Evolutionary conservation across 352 stramenopile genomes (phyloP).

Genomic region (Bremia lactucae): DNA sequence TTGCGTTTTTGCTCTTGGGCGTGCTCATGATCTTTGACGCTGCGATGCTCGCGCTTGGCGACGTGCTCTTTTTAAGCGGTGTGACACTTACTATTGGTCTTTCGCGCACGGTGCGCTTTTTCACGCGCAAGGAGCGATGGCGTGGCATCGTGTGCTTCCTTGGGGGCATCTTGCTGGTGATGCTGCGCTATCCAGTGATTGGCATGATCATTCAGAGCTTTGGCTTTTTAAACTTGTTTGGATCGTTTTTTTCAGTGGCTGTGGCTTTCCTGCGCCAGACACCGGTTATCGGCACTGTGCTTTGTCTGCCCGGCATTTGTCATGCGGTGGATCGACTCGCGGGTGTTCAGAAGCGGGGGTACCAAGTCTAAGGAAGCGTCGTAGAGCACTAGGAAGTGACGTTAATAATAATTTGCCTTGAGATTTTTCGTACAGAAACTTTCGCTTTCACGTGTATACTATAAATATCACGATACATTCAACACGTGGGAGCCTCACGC

Average conservation of each 20-base stretch:
- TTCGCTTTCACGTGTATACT: not conserved
- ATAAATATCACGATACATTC: not conserved
- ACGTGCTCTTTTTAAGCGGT: conserved; percentile 90
- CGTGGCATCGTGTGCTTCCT: conserved; percentile 92
- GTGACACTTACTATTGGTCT: conserved; percentile 91
- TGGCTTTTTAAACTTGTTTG: conserved; percentile 93
- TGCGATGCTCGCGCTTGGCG: conserved; percentile 87
- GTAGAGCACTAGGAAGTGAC: too few relatives aligned
- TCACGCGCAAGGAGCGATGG: conserved; percentile 88
- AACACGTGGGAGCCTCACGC: not conserved
- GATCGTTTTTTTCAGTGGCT: conserved; percentile 93
- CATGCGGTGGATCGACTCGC: conserved; percentile 77
- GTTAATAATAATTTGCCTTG: too few relatives aligned
- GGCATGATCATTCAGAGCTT: conserved; percentile 91
- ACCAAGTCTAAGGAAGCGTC: conserved; percentile 58
- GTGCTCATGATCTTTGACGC: conserved; percentile 93
- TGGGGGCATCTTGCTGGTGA: conserved; percentile 87
- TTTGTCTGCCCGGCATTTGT: conserved; percentile 78
- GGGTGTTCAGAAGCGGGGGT: conserved; percentile 74
- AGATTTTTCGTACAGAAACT: too few relatives aligned
- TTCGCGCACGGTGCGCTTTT: conserved; percentile 89
- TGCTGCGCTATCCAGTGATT: conserved; percentile 88
- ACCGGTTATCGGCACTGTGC: conserved; percentile 82
- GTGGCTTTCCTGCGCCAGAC: conserved; percentile 89
- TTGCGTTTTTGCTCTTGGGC: conserved; percentile 88